phyloP scores from a whole-genome alignment of 441 rosid genomes.

The Bocquillonia castaneifolia region DNA sequence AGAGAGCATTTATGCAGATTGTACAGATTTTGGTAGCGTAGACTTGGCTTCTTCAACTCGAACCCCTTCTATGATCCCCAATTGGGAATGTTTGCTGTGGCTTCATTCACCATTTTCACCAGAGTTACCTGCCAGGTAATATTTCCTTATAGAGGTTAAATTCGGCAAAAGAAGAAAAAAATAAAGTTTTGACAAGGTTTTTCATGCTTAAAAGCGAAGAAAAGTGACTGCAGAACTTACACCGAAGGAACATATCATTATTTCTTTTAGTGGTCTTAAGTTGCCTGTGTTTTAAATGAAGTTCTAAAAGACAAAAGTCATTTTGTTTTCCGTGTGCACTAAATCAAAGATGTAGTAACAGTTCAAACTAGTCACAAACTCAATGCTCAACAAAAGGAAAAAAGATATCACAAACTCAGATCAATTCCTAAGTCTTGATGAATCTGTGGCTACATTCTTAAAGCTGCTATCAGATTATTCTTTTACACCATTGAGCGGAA shows the following conservation, averaged over 20 bases:
- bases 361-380: no score
- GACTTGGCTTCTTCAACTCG: not conserved
- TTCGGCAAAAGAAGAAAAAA: not conserved
- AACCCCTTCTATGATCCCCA: conserved; percentile 43
- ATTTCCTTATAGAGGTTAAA: not conserved
- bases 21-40: not conserved
- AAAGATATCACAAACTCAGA: no score
- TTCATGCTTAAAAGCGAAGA: not conserved
- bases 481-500: not conserved
- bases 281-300: not conserved
- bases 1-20: conserved; percentile 5
- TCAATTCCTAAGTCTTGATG: not conserved
- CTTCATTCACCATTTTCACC: conserved; percentile 89
- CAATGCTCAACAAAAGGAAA: no score
- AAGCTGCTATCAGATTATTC: not conserved
- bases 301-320: not conserved
- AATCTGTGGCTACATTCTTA: no score
- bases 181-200: no score
- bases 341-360: not conserved
- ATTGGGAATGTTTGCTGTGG: conserved; percentile 70
- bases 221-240: not conserved
- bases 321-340: no score
- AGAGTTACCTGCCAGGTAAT: conserved; percentile 53
- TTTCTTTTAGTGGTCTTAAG: no score
- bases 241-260: not conserved